phyloP scores from a whole-genome alignment of 306 rosid species.

The Elaeagnus macrophylla region DNA sequence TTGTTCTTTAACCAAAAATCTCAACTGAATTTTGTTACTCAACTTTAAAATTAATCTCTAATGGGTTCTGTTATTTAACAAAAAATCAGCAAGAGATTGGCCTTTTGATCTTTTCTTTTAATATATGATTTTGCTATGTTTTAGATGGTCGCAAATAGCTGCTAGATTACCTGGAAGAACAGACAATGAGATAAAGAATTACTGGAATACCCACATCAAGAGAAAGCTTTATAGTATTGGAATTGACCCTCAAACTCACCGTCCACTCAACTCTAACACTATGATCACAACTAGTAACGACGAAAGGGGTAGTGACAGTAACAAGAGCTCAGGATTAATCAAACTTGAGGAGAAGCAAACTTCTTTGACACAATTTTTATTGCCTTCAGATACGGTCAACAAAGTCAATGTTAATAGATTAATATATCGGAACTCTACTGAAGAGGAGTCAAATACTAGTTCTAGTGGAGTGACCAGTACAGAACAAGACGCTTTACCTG shows the following conservation, averaged over 20 bases:
- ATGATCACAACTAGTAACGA: neutral
- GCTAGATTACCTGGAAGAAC: constrained; percentile 64
- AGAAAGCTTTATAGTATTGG: constrained; percentile 59
- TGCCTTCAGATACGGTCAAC: no score
- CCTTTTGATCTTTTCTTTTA: no score
- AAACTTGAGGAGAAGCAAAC: no score
- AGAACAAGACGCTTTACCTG: constrained; percentile 9
- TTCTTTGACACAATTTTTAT: no score
- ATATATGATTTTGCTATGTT: neutral
- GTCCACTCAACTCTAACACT: constrained; percentile 26
- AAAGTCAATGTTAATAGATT: no score
- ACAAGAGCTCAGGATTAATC: no score
- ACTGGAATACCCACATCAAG: constrained; percentile 70
- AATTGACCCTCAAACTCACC: constrained; percentile 64
- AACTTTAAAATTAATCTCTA: no score
- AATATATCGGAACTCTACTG: neutral
- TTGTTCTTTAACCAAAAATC: no score
- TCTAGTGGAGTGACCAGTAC: constrained; percentile 25
- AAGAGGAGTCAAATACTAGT: constrained; percentile 41
- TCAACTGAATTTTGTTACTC: no score
- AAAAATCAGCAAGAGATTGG: no score
- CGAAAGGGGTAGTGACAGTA: no score
- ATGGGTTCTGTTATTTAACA: no score
- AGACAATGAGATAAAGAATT: constrained; percentile 66
- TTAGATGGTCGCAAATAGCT: constrained; percentile 68